Evolutionary conservation across 1,139 yeast genomes (phyloP).

Genomic region (Candida pseudocylindracea): DNA sequence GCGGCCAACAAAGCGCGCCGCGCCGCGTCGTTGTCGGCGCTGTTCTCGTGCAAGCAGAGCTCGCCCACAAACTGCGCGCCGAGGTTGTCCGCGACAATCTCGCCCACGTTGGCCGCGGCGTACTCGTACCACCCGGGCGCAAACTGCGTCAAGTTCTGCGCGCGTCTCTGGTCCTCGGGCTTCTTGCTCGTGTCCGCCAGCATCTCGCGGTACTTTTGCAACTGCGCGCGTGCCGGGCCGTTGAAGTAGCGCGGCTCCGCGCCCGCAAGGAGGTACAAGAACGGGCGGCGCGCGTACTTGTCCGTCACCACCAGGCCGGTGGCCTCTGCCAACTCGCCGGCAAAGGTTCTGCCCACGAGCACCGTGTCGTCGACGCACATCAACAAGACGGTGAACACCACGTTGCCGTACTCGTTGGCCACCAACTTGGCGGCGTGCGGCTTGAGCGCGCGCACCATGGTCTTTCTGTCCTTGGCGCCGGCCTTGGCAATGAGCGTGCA

Average conservation of each 20-base stretch:
- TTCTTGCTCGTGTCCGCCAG: constrained; percentile 61
- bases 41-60: constrained; percentile 31
- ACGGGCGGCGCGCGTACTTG: constrained; percentile 77
- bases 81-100: constrained; percentile 40
- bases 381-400: constrained; percentile 57
- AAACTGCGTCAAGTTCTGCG: constrained; percentile 44
- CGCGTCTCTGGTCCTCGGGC: constrained; percentile 63
- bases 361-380: constrained; percentile 91
- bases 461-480: constrained; percentile 82
- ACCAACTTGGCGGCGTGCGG: constrained; percentile 55
- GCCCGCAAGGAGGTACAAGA: constrained; percentile 61
- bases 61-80: constrained; percentile 76
- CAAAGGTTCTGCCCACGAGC: constrained; percentile 51
- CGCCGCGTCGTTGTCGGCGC: constrained; percentile 11
- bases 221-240: constrained; percentile 32
- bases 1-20: constrained; percentile 23
- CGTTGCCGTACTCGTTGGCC: constrained; percentile 69
- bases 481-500: constrained; percentile 60
- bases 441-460: constrained; percentile 46
- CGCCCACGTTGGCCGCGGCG: constrained; percentile 18
- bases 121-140: constrained; percentile 42
- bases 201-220: constrained; percentile 22
- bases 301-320: constrained; percentile 16
- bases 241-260: constrained; percentile 67
- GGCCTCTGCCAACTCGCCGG: constrained; percentile 17